Conservation (phyloP, 768 basidiomycete genomes). For the Boletus patriciae region DNA sequence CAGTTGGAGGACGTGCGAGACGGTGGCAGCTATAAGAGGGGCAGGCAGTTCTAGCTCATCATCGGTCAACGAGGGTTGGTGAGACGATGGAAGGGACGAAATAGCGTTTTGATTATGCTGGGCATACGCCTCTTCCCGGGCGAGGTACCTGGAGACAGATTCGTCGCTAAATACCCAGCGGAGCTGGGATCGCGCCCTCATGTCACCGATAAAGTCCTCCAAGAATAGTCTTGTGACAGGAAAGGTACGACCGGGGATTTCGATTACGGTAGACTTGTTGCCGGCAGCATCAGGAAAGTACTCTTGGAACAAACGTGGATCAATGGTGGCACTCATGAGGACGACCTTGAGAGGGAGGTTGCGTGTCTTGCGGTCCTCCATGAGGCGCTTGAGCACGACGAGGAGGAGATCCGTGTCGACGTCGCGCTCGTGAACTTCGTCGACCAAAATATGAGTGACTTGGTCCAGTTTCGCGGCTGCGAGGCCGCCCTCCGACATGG, state of each 20-base stretch:
- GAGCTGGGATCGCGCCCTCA: slow-evolving; percentile 41
- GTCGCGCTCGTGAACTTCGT: slow-evolving; percentile 96
- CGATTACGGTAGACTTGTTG: slow-evolving; percentile 64
- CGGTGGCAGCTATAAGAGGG: slow-evolving; percentile 75
- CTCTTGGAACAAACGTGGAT: slow-evolving; percentile 81
- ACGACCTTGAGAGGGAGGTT: slow-evolving; percentile 79
- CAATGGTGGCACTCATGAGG: slow-evolving; percentile 96
- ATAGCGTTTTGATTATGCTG: background rate
- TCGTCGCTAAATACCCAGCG: slow-evolving; percentile 73
- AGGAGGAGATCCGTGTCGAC: slow-evolving; percentile 89
- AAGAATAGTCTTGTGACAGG: slow-evolving; percentile 82
- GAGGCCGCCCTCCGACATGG: slow-evolving; percentile 48
- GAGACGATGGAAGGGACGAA: slow-evolving; percentile 6
- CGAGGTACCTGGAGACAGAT: slow-evolving; percentile 67
- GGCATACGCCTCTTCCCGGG: slow-evolving; percentile 48
- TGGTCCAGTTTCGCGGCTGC: slow-evolving; percentile 55
- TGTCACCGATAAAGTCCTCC: slow-evolving; percentile 66
- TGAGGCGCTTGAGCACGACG: slow-evolving; percentile 81
- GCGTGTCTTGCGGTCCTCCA: slow-evolving; percentile 69
- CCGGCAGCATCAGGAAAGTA: slow-evolving; percentile 75
- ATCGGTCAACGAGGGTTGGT: slow-evolving; percentile 19
- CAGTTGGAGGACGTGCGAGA: slow-evolving; percentile 70
- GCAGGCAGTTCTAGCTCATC: slow-evolving; percentile 78
- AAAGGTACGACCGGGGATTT: slow-evolving; percentile 89
- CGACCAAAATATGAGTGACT: slow-evolving; percentile 88